Evolutionary conservation across 345 rosid species (phyloP).

Genomic region (Eucalyptus shirleyi): DNA sequence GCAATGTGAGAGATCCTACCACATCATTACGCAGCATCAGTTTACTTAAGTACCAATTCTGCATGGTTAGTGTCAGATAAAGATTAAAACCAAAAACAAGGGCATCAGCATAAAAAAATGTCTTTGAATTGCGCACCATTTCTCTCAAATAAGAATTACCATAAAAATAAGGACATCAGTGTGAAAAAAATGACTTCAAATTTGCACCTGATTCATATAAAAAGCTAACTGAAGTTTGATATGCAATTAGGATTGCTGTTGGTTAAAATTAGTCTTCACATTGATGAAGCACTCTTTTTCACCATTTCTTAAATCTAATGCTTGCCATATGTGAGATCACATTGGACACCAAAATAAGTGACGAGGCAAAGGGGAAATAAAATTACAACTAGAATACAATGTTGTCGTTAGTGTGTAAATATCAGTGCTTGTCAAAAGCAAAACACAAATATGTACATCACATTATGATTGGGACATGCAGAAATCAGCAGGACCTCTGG

Average conservation of each 20-base stretch:
- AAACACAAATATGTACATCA: not conserved
- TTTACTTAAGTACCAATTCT: not conserved
- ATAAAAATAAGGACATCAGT: not conserved
- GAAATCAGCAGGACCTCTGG: not conserved
- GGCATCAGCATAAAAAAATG: not conserved
- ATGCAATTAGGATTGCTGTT: not conserved
- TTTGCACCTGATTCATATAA: not conserved
- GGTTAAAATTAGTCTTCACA: not conserved
- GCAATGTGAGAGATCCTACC: conserved; percentile 68
- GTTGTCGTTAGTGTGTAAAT: not conserved
- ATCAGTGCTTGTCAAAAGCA: not conserved
- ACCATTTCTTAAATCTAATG: not conserved
- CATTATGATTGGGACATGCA: not conserved
- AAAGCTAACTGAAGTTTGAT: not conserved
- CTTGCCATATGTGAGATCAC: not conserved
- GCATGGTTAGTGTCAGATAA: not conserved
- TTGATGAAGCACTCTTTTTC: not conserved
- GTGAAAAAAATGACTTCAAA: not conserved
- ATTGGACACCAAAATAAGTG: not conserved
- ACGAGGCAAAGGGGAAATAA: not conserved
- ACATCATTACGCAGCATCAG: not conserved
- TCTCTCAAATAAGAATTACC: not conserved
- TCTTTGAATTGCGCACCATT: not conserved
- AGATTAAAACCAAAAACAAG: not conserved
- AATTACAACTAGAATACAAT: not conserved